Percentiles rank a stretch among this genome's conserved stretches.
Evolutionary conservation across 1,284 basidiomycete species (phyloP).

Genomic region (Farysia itapuensis): DNA sequence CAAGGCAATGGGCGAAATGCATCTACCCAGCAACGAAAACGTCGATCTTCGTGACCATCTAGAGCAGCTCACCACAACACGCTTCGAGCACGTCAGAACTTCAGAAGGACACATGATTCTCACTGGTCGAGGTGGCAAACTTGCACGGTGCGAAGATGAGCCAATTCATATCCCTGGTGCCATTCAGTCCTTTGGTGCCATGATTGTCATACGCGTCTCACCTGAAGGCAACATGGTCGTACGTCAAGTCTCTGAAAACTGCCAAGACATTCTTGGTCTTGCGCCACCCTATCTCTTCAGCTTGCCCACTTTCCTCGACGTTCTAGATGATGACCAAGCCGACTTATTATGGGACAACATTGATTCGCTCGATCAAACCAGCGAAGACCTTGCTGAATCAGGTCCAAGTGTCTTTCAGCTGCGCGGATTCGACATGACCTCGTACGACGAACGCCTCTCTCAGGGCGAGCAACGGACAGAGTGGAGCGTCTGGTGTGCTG

Average conservation of each 20-base stretch:
- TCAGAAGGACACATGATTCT: conserved; percentile 74
- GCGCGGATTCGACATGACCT: conserved; percentile 66
- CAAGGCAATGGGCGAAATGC: conserved; percentile 18
- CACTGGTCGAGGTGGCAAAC: conserved; percentile 70
- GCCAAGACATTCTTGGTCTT: conserved; percentile 71
- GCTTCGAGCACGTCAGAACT: conserved; percentile 72
- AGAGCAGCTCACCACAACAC: conserved; percentile 43
- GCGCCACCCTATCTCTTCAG: conserved; percentile 77
- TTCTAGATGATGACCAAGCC: conserved; percentile 71
- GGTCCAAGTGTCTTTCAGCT: conserved; percentile 68
- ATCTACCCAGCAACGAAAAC: conserved; percentile 14
- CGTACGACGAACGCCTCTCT: conserved; percentile 61
- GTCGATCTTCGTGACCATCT: conserved; percentile 15
- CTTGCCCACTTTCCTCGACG: conserved; percentile 75
- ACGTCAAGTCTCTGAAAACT: conserved; percentile 80
- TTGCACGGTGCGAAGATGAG: conserved; percentile 79
- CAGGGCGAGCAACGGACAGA: conserved; percentile 60
- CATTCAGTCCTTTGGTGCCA: conserved; percentile 80
- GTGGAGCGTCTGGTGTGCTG: conserved; percentile 84
- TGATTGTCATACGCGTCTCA: conserved; percentile 74
- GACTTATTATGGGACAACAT: conserved; percentile 77
- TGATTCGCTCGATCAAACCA: conserved; percentile 68
- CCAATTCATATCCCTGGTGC: conserved; percentile 83
- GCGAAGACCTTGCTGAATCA: conserved; percentile 61
- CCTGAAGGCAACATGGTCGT: conserved; percentile 69